Evolutionary conservation across 768 basidiomycete genomes (phyloP).

Genomic region (Strobilomyces confusus): DNA sequence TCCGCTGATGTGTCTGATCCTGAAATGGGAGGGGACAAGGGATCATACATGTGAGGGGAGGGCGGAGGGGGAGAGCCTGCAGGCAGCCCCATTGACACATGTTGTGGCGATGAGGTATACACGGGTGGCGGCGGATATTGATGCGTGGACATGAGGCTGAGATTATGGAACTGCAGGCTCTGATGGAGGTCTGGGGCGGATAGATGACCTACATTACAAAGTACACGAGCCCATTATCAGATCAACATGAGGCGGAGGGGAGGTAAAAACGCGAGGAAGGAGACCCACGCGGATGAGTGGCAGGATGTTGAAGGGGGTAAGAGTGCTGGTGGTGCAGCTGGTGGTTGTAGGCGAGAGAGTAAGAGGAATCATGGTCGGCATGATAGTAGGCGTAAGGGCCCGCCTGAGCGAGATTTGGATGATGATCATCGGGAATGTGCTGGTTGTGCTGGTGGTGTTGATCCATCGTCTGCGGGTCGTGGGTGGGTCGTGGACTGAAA

Average conservation of each 20-base stretch:
- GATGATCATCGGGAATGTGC: constrained; percentile 48
- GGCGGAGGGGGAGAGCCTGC: constrained; percentile 69
- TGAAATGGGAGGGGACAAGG: constrained; percentile 81
- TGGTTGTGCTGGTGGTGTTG: constrained; percentile 41
- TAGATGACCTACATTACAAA: constrained; percentile 57
- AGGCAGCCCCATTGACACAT: constrained; percentile 62
- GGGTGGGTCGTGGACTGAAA: constrained; percentile 33
- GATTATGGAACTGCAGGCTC: constrained; percentile 54
- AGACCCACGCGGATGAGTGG: constrained; percentile 71
- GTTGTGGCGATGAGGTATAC: constrained; percentile 59
- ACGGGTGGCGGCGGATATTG: constrained; percentile 59
- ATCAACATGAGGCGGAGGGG: constrained; percentile 57
- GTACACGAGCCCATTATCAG: constrained; percentile 55
- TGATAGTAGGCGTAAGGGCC: constrained; percentile 49
- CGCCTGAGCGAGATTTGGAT: constrained; percentile 36
- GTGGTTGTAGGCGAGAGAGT: constrained; percentile 49
- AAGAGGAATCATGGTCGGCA: constrained; percentile 52
- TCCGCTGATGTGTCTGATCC: constrained; percentile 87
- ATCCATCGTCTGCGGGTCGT: constrained; percentile 40
- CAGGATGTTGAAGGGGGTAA: constrained; percentile 56
- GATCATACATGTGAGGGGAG: constrained; percentile 78
- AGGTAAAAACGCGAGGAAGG: constrained; percentile 39
- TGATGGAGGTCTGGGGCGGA: constrained; percentile 66
- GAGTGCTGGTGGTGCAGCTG: constrained; percentile 41
- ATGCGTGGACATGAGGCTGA: constrained; percentile 66